A percentile compares a stretch with the other conserved stretches of the same genome.
Evolutionary conservation across 257 asterid species (phyloP).

Genomic region (Solanum stenotomum): DNA sequence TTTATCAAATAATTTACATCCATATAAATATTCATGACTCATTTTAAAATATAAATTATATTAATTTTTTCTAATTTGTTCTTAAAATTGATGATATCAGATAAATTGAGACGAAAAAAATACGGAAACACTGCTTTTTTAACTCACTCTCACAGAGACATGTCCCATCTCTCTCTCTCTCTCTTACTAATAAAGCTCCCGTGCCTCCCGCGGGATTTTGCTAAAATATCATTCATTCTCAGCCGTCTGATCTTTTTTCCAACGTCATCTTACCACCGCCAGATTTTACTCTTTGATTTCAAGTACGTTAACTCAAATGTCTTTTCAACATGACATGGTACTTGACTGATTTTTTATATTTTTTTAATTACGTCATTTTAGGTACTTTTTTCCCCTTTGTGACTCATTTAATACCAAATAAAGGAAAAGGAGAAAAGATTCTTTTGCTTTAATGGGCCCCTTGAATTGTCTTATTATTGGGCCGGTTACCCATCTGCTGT

Average conservation of each 20-base stretch:
- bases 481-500: too few species aligned
- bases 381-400: too few species aligned
- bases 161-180: neutral
- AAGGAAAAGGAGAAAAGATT: neutral
- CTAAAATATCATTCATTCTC: constrained; percentile 1
- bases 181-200: constrained; percentile 30
- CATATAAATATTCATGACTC: too few species aligned
- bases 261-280: constrained; percentile 11
- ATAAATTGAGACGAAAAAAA: too few species aligned
- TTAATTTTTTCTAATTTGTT: too few species aligned
- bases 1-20: too few species aligned
- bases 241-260: constrained; percentile 13
- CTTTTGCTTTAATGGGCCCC: neutral
- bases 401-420: neutral
- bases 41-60: too few species aligned
- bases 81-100: neutral
- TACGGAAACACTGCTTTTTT: accelerated
- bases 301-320: constrained; percentile 2
- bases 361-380: constrained; percentile 4
- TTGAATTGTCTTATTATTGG: neutral
- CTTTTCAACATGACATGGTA: constrained; percentile 1
- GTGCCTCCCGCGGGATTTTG: constrained; percentile 65
- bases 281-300: neutral
- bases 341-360: neutral
- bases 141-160: neutral